These are phyloP conservation scores for Fraxinus latifolia DNA, from an alignment of 305 asterid genomes.

Conservation along the genomic window DNA sequence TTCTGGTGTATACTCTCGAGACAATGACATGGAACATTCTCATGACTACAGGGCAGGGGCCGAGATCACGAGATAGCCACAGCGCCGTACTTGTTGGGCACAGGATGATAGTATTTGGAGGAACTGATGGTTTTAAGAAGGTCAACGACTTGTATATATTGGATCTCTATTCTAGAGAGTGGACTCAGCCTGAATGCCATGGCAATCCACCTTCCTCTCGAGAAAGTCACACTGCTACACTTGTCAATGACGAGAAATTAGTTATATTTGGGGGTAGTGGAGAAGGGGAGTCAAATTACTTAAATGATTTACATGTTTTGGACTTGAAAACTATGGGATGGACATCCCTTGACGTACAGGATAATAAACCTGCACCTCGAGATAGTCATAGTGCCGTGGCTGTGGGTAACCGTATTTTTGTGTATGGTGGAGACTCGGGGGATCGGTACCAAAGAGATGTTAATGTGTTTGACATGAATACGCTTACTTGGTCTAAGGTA, in stretches of 20 bases:
- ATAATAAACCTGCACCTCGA: slow-evolving; percentile 65
- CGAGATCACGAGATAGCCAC: slow-evolving; percentile 95
- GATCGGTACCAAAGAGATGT: slow-evolving; percentile 79
- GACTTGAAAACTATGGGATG: slow-evolving; percentile 78
- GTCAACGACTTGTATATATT: slow-evolving; percentile 71
- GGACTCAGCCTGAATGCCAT: slow-evolving; percentile 66
- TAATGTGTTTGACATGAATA: slow-evolving; percentile 62
- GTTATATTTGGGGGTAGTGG: slow-evolving; percentile 93
- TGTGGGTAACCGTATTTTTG: slow-evolving; percentile 51
- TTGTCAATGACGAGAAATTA: slow-evolving; percentile 50
- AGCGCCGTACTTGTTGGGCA: slow-evolving; percentile 67
- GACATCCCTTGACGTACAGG: slow-evolving; percentile 58
- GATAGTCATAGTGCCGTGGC: slow-evolving; percentile 85
- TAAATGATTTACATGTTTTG: slow-evolving; percentile 74
- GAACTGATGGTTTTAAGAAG: slow-evolving; percentile 79
- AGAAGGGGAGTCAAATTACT: slow-evolving; percentile 76
- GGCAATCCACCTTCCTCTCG: slow-evolving; percentile 79
- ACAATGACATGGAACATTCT: slow-evolving; percentile 71
- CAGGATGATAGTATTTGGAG: slow-evolving; percentile 80
- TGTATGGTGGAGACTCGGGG: slow-evolving; percentile 94
- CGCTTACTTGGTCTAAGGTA: slow-evolving; percentile 76
- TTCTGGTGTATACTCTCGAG: slow-evolving; percentile 62
- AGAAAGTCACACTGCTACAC: slow-evolving; percentile 79
- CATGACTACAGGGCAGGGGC: slow-evolving; percentile 69
- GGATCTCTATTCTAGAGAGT: slow-evolving; percentile 62